These are phyloP conservation scores for Phytophthora tubulina DNA, from an alignment of 352 stramenopile species.

Conservation along the genomic window DNA sequence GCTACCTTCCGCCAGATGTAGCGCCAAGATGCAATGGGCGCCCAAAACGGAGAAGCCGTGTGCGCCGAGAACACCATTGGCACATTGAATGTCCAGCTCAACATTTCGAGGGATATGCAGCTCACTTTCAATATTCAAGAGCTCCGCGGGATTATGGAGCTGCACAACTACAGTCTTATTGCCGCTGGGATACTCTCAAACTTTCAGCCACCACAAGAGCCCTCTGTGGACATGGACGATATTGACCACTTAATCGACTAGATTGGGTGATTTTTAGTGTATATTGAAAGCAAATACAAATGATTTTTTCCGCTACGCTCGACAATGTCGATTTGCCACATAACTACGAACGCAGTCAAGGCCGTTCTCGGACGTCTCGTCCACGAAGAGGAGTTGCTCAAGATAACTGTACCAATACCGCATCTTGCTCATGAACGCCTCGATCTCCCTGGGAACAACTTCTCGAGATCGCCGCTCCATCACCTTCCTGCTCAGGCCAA, in stretches of 20 bases:
- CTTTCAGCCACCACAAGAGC: constrained; percentile 13
- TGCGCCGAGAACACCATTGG: background rate
- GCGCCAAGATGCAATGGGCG: constrained; percentile 10
- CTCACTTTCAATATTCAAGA: constrained; percentile 20
- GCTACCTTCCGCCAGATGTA: constrained; percentile 17
- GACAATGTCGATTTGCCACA: constrained; percentile 19
- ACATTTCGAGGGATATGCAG: constrained; percentile 15
- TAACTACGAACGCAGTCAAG: constrained; percentile 22
- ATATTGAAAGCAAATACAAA: no score
- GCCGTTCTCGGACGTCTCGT: constrained; percentile 34
- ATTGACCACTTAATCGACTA: constrained; percentile 26
- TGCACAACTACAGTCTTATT: constrained; percentile 20
- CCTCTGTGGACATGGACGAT: constrained; percentile 18
- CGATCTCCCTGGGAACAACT: constrained; percentile 14
- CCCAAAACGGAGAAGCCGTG: background rate
- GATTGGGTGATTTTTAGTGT: no score
- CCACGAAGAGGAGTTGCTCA: constrained; percentile 24
- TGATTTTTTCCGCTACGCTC: background rate
- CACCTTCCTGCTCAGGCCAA: constrained; percentile 24
- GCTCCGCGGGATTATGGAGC: background rate
- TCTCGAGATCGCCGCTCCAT: constrained; percentile 13
- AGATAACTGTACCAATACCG: constrained; percentile 18
- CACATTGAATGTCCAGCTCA: constrained; percentile 5
- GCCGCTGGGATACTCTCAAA: constrained; percentile 9
- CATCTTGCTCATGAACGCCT: constrained; percentile 21